Base-by-base conservation (phyloP, 176 grass and related monocot species). In the Luzula sylvatica region DNA sequence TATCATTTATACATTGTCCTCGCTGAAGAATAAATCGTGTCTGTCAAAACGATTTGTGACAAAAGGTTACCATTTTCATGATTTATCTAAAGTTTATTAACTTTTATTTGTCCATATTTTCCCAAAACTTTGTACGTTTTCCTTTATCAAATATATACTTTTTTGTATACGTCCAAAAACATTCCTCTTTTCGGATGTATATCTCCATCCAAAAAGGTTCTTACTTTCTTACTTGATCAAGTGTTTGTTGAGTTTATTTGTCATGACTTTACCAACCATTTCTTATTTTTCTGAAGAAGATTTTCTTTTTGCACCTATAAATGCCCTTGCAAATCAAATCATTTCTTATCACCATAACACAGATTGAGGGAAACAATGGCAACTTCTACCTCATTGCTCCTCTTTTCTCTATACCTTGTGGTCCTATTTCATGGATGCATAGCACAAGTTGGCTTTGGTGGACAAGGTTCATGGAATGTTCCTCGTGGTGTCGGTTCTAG, bases 311-410 rank as follows among this genome's bases (percentile, higher is more conserved):
- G n/a, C n/a, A n/a, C n/a, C n/a, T 78, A 6, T 56, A 57, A 12
- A 42, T 11, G 7, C 13, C 6, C 5, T 8, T 38, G 27, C 53
- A 56, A 56, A 56, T 17, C 2, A 56, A 52, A 44, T 14, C 1
- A 23, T 15, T 25, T 43, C 61, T 72, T 53, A 11, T 28, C 19
- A 7, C 0, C 30, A 61, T 52, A 52, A 63, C 50, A 63, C 51
- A 72, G 20, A 7, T 8, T 30, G 53, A 35, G 52, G 9, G 16
- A 18, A 66, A 28, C 38, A 13, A 80, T 74, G 77, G 46, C 61
- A 0, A 14, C 49, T 27, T 52, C 22, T 4, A 38, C 17, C 9
- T 9, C 5, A 2, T 32, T 52, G 15, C 17, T 65, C 6, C 44
- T 27, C 26, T 35, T 28, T 8, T 44, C 24, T 2, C 58, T 56